Conservation (phyloP, 2,329 filamentous ascomycete species). For the Arthrobotrys conoides region DNA sequence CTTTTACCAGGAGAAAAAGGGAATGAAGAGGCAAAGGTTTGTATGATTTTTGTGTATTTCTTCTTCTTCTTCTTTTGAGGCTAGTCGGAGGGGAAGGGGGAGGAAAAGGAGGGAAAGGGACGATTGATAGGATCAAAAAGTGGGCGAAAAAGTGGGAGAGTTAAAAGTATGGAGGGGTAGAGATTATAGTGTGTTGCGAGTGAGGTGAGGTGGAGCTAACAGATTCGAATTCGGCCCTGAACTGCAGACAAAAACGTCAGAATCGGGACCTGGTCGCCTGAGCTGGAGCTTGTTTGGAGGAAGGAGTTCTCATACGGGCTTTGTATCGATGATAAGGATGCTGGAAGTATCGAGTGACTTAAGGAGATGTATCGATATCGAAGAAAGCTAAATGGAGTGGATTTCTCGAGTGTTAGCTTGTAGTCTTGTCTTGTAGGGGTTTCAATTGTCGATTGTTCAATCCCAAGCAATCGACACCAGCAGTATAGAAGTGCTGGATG, state of each 20-base stretch:
- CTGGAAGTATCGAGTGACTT: background rate
- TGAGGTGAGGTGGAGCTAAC: slow-evolving; percentile 60
- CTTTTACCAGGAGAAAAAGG: slow-evolving; percentile 9
- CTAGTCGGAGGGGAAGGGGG: slow-evolving; percentile 30
- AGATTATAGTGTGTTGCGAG: slow-evolving; percentile 55
- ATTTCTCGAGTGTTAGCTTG: background rate
- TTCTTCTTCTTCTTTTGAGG: background rate
- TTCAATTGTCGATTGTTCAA: background rate
- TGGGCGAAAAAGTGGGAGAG: slow-evolving; percentile 26
- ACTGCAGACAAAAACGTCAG: slow-evolving; percentile 28
- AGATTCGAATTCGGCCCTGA: slow-evolving; percentile 36
- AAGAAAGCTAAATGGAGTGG: background rate
- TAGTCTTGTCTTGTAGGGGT: background rate
- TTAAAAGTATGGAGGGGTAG: slow-evolving; percentile 56
- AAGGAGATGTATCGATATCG: slow-evolving; percentile 10
- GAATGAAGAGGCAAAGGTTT: background rate
- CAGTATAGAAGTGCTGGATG: too few species aligned
- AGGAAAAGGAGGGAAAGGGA: background rate
- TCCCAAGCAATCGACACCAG: background rate
- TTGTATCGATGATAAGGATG: background rate
- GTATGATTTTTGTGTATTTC: background rate
- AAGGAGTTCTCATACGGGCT: slow-evolving; percentile 8
- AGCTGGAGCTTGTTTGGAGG: slow-evolving; percentile 12
- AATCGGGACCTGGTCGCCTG: slow-evolving; percentile 47
- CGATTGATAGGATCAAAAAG: slow-evolving; percentile 1